Evolutionary conservation across 2,329 filamentous ascomycete genomes (phyloP), one percentile per base, ranked within the genome.

Genomic region (Phoma herbarum): DNA sequence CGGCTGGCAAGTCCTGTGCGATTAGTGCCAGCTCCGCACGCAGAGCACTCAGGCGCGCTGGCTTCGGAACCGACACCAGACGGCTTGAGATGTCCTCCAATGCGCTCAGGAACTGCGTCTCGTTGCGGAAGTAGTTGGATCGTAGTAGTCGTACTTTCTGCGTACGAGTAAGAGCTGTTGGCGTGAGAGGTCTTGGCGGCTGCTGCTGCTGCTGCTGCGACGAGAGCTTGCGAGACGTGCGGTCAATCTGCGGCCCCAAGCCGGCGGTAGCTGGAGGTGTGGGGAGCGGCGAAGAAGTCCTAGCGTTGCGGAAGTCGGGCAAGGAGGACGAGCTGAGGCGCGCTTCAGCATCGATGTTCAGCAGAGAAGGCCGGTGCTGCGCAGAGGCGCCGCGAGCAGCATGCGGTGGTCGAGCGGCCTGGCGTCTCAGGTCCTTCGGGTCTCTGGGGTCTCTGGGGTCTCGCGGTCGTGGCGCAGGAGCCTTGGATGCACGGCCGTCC

Each of bases 71-170:
- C 52, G 90, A 84, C 6, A 95, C 90, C 43, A 95, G 80, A n/a
- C 91, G 87, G 72, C 92, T 93, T 2, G 91, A 95, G 52, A 95
- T 94, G 65, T 90, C 89, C 74, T 94, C 90, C 16, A 95, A 82
- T 1, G 91, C 91, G 3, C 88, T 90, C 60, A 95, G 74, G 71
- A 95, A 93, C 66, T 92, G 89, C 0, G 90, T 93, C 76, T 95
- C 85, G 60, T 88, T 91, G 52, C 90, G 84, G 73, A 94, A 95
- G 75, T 95, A 95, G 74, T 95, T 91, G 59, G 93, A 90, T 55
- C 90, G 83, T 60, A 95, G 74, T 10, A 93, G 78, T 47, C 88
- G 87, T n/a, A 87, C 84, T 73, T 91, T 92, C 73, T 93, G 89
- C 11, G 81, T 77, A 4, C 80, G 75, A 1, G 87, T 86, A 71